A percentile compares a stretch with the other conserved stretches of the same genome.
phyloP scores from a whole-genome alignment of 106 monocot genomes.

The Phalaenopsis aphrodite region DNA sequence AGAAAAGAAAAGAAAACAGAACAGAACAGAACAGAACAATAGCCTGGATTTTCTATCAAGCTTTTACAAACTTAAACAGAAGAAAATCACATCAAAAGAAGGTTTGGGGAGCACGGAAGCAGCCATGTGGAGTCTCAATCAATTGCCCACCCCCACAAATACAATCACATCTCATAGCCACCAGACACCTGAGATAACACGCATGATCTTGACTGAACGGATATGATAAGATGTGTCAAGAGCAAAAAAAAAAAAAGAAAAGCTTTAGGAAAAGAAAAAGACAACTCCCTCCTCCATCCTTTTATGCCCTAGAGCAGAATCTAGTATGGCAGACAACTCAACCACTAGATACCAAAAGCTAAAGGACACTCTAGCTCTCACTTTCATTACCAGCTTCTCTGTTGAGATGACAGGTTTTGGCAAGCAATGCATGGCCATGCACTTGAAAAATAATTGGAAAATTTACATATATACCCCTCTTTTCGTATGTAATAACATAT shows the following conservation, averaged over 20 bases:
- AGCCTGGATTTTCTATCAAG: too few species aligned
- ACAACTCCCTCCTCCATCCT: too few species aligned
- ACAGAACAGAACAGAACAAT: too few species aligned
- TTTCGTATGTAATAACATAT: too few species aligned
- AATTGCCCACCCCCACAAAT: background rate
- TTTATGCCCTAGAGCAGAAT: background rate
- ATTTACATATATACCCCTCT: too few species aligned
- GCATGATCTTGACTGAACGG: constrained; percentile 18
- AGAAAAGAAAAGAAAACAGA: too few species aligned
- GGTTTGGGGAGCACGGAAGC: background rate
- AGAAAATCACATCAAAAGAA: too few species aligned
- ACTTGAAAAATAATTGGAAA: too few species aligned
- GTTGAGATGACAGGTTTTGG: background rate
- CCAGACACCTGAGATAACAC: background rate
- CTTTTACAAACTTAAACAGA: too few species aligned
- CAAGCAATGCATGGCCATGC: background rate
- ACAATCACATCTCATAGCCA: background rate
- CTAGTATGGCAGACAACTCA: background rate
- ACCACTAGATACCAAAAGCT: background rate
- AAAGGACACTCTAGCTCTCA: too few species aligned
- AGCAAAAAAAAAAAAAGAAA: too few species aligned
- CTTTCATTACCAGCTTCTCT: background rate
- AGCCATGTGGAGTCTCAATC: background rate
- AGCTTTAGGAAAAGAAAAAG: too few species aligned
- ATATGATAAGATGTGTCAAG: constrained; percentile 21